phyloP scores from a whole-genome alignment of 2,329 filamentous ascomycete genomes.

The Sclerotinia glacialis region DNA sequence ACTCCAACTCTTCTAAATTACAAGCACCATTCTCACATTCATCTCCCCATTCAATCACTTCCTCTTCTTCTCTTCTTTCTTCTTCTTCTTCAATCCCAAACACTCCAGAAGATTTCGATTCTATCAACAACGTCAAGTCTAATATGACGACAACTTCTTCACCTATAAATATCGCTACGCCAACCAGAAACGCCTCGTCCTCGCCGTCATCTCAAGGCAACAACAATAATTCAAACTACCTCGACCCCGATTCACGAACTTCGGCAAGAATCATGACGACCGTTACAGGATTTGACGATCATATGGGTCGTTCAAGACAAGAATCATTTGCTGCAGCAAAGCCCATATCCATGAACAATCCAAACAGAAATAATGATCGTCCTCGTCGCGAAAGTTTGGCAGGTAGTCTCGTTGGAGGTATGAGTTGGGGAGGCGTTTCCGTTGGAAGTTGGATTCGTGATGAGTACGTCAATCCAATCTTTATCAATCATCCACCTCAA shows the following conservation, averaged over 20 bases:
- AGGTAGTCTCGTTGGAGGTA: constrained; percentile 70
- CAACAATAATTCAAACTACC: constrained; percentile 29
- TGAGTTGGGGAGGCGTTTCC: constrained; percentile 96
- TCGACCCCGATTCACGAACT: constrained; percentile 35
- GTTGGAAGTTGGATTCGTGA: constrained; percentile 96
- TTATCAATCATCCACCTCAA: neutral
- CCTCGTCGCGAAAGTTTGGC: constrained; percentile 61
- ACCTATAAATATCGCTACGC: constrained; percentile 40
- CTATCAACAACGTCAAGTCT: constrained; percentile 14
- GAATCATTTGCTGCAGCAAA: constrained; percentile 65
- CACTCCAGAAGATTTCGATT: neutral
- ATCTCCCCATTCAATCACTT: neutral
- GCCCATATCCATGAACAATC: constrained; percentile 64
- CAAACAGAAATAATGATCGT: constrained; percentile 57
- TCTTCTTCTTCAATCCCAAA: neutral
- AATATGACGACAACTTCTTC: constrained; percentile 39
- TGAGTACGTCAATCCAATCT: constrained; percentile 67
- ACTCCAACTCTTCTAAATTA: constrained; percentile 16
- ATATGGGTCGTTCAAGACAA: constrained; percentile 52
- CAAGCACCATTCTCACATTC: constrained; percentile 18
- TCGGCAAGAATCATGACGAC: constrained; percentile 52
- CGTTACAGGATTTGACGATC: constrained; percentile 52
- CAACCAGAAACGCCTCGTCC: constrained; percentile 39
- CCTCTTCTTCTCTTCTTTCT: neutral
- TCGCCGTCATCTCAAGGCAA: constrained; percentile 42